Evolutionary conservation across 176 grass and related monocot genomes (phyloP).

Genomic region (Oryza brachyantha): DNA sequence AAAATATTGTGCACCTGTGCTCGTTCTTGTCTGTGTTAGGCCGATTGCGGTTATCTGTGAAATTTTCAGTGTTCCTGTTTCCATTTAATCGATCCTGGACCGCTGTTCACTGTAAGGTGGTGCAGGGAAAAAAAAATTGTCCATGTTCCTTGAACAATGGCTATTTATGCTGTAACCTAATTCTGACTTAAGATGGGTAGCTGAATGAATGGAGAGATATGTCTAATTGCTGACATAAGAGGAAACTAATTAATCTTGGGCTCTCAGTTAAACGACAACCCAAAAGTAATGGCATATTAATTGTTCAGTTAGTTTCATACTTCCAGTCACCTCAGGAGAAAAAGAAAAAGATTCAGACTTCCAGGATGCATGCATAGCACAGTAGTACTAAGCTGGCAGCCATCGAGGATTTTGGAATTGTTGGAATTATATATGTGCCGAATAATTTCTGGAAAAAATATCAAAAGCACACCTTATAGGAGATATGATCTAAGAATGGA

Average conservation of each 20-base stretch:
- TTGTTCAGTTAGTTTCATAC: background rate
- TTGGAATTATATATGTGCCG: too few species aligned
- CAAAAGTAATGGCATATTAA: too few species aligned
- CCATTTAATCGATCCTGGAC: background rate
- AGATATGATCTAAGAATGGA: too few species aligned
- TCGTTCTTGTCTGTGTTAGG: too few species aligned
- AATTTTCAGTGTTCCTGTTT: background rate
- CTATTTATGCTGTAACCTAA: background rate
- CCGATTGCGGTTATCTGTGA: background rate
- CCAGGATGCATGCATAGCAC: too few species aligned
- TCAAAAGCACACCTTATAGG: too few species aligned
- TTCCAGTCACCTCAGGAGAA: too few species aligned
- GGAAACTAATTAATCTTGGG: background rate
- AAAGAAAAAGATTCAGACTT: too few species aligned
- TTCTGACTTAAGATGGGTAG: background rate
- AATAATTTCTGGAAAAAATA: too few species aligned
- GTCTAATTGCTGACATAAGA: background rate
- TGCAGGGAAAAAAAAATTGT: background rate
- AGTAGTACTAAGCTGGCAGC: too few species aligned
- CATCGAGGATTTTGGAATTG: too few species aligned
- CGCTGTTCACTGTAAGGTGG: background rate
- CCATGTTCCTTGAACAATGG: constrained; percentile 16
- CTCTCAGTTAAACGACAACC: background rate
- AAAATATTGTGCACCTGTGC: too few species aligned
- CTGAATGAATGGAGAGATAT: background rate